A percentile compares a stretch with the other conserved stretches of the same genome.
phyloP scores from a whole-genome alignment of 495 filamentous ascomycete genomes.

The Emericellopsis terricola region DNA sequence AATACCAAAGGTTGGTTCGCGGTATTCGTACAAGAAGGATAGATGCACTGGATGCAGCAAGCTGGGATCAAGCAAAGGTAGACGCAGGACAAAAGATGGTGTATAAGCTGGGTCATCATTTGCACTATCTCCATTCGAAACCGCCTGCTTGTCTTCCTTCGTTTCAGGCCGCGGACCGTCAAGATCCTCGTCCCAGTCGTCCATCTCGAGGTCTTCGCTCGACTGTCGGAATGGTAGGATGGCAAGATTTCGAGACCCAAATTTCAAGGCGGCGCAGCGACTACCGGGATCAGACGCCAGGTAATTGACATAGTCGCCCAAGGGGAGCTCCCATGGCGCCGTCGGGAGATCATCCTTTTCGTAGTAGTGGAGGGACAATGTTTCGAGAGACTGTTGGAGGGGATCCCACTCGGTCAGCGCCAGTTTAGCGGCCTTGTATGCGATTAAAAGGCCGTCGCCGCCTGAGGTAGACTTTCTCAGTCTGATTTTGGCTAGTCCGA shows the following conservation, averaged over 20 bases:
- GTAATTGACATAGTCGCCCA: constrained; percentile 53
- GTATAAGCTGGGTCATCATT: constrained; percentile 58
- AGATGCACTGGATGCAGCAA: constrained; percentile 79
- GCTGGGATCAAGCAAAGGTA: constrained; percentile 71
- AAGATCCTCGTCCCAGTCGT: constrained; percentile 68
- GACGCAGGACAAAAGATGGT: constrained; percentile 76
- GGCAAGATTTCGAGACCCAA: constrained; percentile 71
- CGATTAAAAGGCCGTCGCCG: constrained; percentile 66
- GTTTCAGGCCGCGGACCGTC: constrained; percentile 38
- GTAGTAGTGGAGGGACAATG: constrained; percentile 93
- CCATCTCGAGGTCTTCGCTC: constrained; percentile 77
- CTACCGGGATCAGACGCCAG: constrained; percentile 81
- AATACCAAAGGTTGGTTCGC: constrained; percentile 93
- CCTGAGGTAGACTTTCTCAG: constrained; percentile 51
- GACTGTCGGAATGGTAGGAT: constrained; percentile 86
- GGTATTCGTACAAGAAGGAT: constrained; percentile 89
- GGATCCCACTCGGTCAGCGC: constrained; percentile 92
- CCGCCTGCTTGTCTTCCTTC: constrained; percentile 21
- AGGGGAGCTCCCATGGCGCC: constrained; percentile 54
- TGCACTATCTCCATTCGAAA: constrained; percentile 34
- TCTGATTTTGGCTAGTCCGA: constrained; percentile 60
- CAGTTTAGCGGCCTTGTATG: constrained; percentile 78
- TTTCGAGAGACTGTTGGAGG: constrained; percentile 54
- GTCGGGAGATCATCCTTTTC: constrained; percentile 74
- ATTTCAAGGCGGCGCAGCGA: constrained; percentile 83